phyloP scores from a whole-genome alignment of 2,329 filamentous ascomycete species.

The Tolypocladium album region DNA sequence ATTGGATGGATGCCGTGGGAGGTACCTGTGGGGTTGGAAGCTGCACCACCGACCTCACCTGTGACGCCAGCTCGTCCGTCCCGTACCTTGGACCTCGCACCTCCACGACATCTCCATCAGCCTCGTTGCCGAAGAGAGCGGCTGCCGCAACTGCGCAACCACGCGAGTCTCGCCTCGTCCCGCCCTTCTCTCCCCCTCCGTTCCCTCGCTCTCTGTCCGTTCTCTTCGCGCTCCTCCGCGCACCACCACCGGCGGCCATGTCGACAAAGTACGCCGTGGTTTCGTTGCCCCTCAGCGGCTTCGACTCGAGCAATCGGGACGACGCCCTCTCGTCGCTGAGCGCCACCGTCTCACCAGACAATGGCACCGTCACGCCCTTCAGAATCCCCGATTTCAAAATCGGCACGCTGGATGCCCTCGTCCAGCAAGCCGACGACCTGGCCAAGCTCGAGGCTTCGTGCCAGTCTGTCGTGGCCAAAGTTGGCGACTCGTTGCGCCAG shows the following conservation, averaged over 20 bases:
- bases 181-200: background rate
- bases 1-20: background rate
- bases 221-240: background rate
- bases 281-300: conserved; percentile 80
- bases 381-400: conserved; percentile 93
- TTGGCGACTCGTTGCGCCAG: conserved; percentile 72
- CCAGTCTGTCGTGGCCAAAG: conserved; percentile 75
- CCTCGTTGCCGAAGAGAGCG: background rate
- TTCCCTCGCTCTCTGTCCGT: background rate
- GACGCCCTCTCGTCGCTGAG: conserved; percentile 72
- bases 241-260: conserved; percentile 21
- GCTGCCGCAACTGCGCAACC: background rate
- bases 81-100: background rate
- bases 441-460: conserved; percentile 76
- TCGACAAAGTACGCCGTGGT: conserved; percentile 69
- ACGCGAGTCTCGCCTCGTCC: background rate
- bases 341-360: conserved; percentile 60
- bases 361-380: conserved; percentile 68
- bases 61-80: background rate
- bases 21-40: background rate
- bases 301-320: conserved; percentile 67
- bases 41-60: background rate
- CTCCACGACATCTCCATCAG: background rate
- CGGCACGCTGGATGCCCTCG: conserved; percentile 85
- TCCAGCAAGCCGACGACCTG: conserved; percentile 93